A percentile compares a stretch with the other conserved stretches of the same genome.
These are phyloP conservation scores for Paramecium pentaurelia DNA, from an alignment of 73 alveolate genomes.

Conservation along the genomic window DNA sequence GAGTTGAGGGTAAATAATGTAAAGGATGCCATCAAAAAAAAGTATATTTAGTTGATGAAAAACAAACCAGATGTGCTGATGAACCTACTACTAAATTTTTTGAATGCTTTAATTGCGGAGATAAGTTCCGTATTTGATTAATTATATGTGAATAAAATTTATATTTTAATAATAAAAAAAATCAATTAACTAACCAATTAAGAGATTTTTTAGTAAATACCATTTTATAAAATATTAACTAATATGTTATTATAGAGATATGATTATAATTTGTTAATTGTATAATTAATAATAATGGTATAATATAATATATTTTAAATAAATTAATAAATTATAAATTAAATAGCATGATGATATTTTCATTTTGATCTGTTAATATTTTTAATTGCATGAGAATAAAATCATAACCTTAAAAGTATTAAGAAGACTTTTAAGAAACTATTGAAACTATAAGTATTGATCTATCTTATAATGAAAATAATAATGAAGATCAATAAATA, in stretches of 20 bases:
- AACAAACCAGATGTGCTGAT: slow-evolving; percentile 47
- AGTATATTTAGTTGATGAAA: slow-evolving; percentile 46
- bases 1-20: slow-evolving; percentile 54
- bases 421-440: not conserved
- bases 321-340: not conserved
- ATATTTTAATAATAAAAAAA: not conserved
- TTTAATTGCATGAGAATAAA: not conserved
- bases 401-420: not conserved
- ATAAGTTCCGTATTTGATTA: not conserved
- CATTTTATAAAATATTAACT: too few relatives aligned
- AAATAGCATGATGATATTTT: not conserved
- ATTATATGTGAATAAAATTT: slow-evolving; percentile 6
- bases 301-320: not conserved
- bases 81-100: slow-evolving; percentile 59
- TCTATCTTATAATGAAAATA: not conserved
- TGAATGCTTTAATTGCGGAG: slow-evolving; percentile 52
- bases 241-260: too few relatives aligned
- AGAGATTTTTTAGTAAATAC: too few relatives aligned
- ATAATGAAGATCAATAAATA: not conserved
- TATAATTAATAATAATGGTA: too few relatives aligned
- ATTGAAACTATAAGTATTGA: not conserved
- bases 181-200: not conserved
- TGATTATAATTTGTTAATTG: too few relatives aligned
- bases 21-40: slow-evolving; percentile 42
- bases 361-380: not conserved